Base-by-base conservation (phyloP, 768 basidiomycete species). In the Arthromyces matolae region DNA sequence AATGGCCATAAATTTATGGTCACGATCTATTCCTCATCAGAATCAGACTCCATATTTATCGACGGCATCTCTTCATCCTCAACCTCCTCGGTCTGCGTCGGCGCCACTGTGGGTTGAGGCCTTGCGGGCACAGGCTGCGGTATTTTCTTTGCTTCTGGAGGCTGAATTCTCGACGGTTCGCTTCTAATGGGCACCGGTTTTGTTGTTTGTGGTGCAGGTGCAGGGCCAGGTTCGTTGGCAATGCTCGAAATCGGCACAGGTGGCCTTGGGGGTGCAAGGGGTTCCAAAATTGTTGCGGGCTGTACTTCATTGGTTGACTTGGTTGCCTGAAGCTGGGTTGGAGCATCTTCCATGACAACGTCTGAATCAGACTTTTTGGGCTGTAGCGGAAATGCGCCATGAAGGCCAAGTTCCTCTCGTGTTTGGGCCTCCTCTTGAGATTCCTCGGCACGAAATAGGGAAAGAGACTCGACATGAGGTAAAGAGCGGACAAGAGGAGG, bases 21-120 rank as follows among this genome's bases (percentile, higher is more conserved):
- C 16, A 24, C 14, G 19, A 29, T 39, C 33, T 60, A 70, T 27
- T 77, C 78, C 25, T 68, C 69, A 33, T 91, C 90, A 4, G 88
- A 86, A 63, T 92, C 89, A 1, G 89, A 91, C 32, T 76, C 81
- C 71, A 89, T 69, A 60, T 91, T 78, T 29, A 93, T 90, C 9
- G 71, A 59, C 3, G 90, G 90, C 72, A 93, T 82, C 37, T 80
- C 84, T n/a, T 77, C 53, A 13, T 48, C 76, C 12, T 88, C n/a
- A n/a, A n/a, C 84, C 3, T 81, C 73, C 33, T 62, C 64, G 16
- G 54, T 47, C 8, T 49, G 53, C 8, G 49, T 22, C 3, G 35
- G 31, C 31, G 22, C 38, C 4, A n/a, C 36, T 14, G 29, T 38
- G 6, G 41, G 32, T 14, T 43, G 42, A 23, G 48, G 39, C 22